Percentiles rank a stretch among this genome's conserved stretches.
These are phyloP conservation scores for Fusarium brachygibbosum DNA, from an alignment of 2,329 filamentous ascomycete species.

Conservation along the genomic window DNA sequence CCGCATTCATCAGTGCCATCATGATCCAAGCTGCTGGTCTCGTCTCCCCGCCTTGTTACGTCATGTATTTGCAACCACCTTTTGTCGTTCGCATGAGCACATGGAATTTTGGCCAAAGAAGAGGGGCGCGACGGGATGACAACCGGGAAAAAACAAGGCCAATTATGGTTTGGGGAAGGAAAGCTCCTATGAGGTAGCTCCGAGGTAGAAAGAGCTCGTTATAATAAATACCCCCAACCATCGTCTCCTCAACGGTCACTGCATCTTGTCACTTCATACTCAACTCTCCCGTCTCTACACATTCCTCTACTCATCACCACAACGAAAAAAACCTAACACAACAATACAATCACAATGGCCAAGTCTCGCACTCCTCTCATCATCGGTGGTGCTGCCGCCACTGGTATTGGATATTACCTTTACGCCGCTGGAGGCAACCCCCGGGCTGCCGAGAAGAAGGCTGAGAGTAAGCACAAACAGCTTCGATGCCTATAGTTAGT, in stretches of 20 bases:
- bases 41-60: conserved; percentile 44
- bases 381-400: conserved; percentile 73
- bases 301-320: neutral
- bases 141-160: conserved; percentile 31
- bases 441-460: conserved; percentile 86
- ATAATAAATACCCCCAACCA: conserved; percentile 42
- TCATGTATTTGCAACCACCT: conserved; percentile 48
- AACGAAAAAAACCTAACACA: neutral
- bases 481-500: neutral
- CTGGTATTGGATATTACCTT: conserved; percentile 88
- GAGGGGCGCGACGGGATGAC: conserved; percentile 18
- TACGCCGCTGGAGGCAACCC: conserved; percentile 87
- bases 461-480: conserved; percentile 74
- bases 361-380: conserved; percentile 65
- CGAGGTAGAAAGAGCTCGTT: conserved; percentile 8
- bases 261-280: conserved; percentile 20
- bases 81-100: conserved; percentile 38
- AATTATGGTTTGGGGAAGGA: conserved; percentile 13
- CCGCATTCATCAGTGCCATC: conserved; percentile 33
- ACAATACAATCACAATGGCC: conserved; percentile 40
- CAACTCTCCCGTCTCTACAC: conserved; percentile 5
- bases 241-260: conserved; percentile 25
- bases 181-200: conserved; percentile 29
- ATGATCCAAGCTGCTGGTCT: conserved; percentile 30
- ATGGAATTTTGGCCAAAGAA: conserved; percentile 28